Base-by-base conservation (phyloP, 805 yeast species). In the Candida schatavii region DNA sequence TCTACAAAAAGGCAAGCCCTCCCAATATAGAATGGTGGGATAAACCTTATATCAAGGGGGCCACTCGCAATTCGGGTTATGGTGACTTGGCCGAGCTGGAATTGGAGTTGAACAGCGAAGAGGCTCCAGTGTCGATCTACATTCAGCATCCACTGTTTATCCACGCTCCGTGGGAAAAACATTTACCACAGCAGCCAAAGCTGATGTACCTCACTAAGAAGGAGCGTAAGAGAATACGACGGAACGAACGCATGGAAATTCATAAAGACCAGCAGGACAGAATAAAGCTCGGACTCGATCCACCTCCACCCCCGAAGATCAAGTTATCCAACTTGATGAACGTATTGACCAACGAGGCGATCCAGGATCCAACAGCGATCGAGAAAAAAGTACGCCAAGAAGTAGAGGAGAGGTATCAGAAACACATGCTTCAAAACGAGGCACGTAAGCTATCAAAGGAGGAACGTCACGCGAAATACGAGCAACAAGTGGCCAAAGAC, bases 11-110 rank as follows among this genome's bases (percentile, higher is more conserved):
- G 0, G 57, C 54, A 0, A 54, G 45, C 15, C 89, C 90, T 1
- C 95, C 96, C 0, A 46, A 43, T 2, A 61, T 81, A 2, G 97
- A 89, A 59, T 88, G 97, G 96, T 91, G 97, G 97, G 97, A 91
- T 62, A 57, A 62, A 41, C 78, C 78, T 2, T 76, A 78, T 37
- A 49, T 85, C 2, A 58, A 58, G 30, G 51, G 49, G 10, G 13
- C 10, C n/a, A 23, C n/a, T 10, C n/a, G n/a, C n/a, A 67, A 66
- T 21, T 59, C 61, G 2, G 55, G 55, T 31, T 73, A 77, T 48
- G 57, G 56, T 1, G 44, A 70, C n/a, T 53, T 59, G 4, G 65
- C 63, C 9, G 46, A 39, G 1, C 39, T 48, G 2, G 48, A 53
- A 11, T 39, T 64, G 1, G 60, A 66, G 10, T 66, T 68, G 38